These are phyloP conservation scores for Neonectria hederae DNA, from an alignment of 2,329 filamentous ascomycete species.

Conservation along the genomic window DNA sequence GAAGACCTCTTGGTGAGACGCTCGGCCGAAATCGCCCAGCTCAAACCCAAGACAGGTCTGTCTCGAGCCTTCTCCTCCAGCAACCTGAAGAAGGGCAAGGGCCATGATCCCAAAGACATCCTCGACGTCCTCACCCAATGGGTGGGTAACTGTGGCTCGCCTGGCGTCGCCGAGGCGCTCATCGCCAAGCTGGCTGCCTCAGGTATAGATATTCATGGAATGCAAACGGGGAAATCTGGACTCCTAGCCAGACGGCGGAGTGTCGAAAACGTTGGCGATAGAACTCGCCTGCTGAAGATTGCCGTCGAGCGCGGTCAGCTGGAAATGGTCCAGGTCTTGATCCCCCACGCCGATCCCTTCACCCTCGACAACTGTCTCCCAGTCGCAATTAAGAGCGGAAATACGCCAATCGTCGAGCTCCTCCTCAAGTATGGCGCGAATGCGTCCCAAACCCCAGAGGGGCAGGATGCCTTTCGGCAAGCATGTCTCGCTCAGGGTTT, in stretches of 20 bases:
- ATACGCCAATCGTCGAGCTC: slow-evolving; percentile 55
- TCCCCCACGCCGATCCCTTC: slow-evolving; percentile 61
- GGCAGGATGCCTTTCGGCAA: slow-evolving; percentile 63
- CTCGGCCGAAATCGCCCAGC: slow-evolving; percentile 47
- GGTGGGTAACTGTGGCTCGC: slow-evolving; percentile 58
- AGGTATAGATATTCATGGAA: slow-evolving; percentile 62
- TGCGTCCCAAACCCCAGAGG: slow-evolving; percentile 57
- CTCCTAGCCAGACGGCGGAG: slow-evolving; percentile 61
- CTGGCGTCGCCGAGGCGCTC: slow-evolving; percentile 66
- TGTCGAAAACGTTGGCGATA: slow-evolving; percentile 58
- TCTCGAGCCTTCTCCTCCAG: slow-evolving; percentile 51
- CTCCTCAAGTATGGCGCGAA: slow-evolving; percentile 63
- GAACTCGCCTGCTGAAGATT: slow-evolving; percentile 60
- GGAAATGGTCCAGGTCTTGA: slow-evolving; percentile 63
- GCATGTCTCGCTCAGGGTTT: slow-evolving; percentile 58
- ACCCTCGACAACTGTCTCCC: slow-evolving; percentile 62
- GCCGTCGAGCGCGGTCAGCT: slow-evolving; percentile 60
- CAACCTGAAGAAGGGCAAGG: slow-evolving; percentile 57
- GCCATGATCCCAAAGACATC: slow-evolving; percentile 63
- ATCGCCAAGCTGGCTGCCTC: slow-evolving; percentile 59
- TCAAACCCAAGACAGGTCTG: slow-evolving; percentile 52
- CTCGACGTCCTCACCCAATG: slow-evolving; percentile 61
- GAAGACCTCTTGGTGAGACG: slow-evolving; percentile 64
- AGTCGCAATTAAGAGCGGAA: slow-evolving; percentile 56
- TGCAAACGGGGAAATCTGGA: slow-evolving; percentile 57